phyloP scores from a whole-genome alignment of 371 early-diverging fungal species.

The Mortierella sp. region DNA sequence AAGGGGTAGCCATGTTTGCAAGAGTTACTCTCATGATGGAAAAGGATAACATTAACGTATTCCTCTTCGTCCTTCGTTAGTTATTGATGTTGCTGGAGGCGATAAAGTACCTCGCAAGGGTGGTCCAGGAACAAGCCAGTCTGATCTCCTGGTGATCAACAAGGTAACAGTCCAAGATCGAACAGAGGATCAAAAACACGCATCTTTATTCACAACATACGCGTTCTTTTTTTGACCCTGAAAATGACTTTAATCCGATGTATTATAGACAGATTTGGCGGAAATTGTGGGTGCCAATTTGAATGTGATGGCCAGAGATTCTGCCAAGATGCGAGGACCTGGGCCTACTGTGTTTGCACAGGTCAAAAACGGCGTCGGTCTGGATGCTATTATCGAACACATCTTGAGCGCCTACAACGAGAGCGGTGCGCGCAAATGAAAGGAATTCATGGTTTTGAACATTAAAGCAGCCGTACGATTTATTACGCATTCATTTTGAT shows the following conservation, averaged over 20 bases:
- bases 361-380: conserved; percentile 88
- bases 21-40: no score
- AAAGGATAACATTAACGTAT: no score
- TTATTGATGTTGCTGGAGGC: conserved; percentile 96
- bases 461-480: no score
- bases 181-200: no score
- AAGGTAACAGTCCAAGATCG: conserved; percentile 67
- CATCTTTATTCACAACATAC: no score
- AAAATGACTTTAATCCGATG: no score
- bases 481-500: no score
- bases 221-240: no score
- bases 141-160: conserved; percentile 93
- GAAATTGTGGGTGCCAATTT: conserved; percentile 89
- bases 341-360: conserved; percentile 89
- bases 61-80: conserved; percentile 37
- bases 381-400: conserved; percentile 83
- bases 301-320: conserved; percentile 91
- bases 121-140: conserved; percentile 95
- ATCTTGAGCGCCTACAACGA: conserved; percentile 83
- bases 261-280: conserved; percentile 90
- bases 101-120: conserved; percentile 93
- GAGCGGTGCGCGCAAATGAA: conserved; percentile 63
- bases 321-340: conserved; percentile 87
- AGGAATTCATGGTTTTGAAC: no score
- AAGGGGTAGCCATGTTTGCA: no score